Base-by-base conservation (phyloP, 2,329 filamentous ascomycete genomes). In the Aspergillus sergii region DNA sequence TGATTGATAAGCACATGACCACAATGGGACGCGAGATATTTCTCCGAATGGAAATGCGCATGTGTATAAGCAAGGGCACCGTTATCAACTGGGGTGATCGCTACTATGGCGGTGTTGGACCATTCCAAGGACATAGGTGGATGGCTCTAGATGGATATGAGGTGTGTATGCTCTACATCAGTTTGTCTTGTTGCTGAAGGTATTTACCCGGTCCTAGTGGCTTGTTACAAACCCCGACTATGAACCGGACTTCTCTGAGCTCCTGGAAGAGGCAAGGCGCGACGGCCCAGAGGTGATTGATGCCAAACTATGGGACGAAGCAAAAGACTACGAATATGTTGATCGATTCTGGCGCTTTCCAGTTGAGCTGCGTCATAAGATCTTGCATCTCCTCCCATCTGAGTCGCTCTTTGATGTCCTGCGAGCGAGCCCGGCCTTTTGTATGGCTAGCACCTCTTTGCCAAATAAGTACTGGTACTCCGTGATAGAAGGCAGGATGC, bases 401-500 rank as follows among this genome's bases (percentile, higher is more conserved):
- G 10, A 28, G 9, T 57, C 45, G 10, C 36, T 58, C 11, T 14
- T 56, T 12, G 41, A 55, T 14, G 28, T 64, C 9, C 12, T 30
- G 50, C 26, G 51, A 11, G 60, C 43, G 14, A 64, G 63, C 36
- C 46, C 41, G 5, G 30, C 28, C 32, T 57, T 62, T 23, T 48
- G 23, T 19, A 28, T 43, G 14, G 30, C 34, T 19, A 10, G 30
- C 14, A 28, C 30, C 3, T 23, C 16, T 3, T 16, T 64, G 0
- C 46, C 53, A 10, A 34, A 12, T 6, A 10, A 39, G 9, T 62
- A 62, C 28, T 64, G 63, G 63, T 41, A 32, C 39, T 62, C 46
- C 4, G 51, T 57, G 0, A 14, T 59, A 12, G 26, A 6, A 3
- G n/a, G 21, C 3, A 45, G 56, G 30, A 56, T 50, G 28, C 56